These are phyloP conservation scores for Phytophthora boehmeriae DNA, from an alignment of 352 stramenopile genomes.

Conservation along the genomic window DNA sequence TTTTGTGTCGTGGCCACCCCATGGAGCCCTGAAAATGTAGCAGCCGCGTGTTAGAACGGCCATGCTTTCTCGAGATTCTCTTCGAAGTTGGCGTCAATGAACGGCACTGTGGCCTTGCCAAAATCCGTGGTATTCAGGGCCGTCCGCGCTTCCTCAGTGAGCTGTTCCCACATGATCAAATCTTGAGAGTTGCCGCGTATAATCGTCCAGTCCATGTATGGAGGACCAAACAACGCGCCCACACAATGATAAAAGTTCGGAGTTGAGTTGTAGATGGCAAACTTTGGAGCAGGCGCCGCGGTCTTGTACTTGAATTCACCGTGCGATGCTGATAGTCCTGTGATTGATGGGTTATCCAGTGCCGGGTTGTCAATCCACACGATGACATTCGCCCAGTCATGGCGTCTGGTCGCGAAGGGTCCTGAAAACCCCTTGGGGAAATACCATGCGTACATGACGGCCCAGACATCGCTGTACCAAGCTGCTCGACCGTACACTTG, in stretches of 20 bases:
- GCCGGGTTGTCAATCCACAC: conserved; percentile 21
- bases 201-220: background rate
- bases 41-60: no score
- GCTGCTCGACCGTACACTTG: conserved; percentile 20
- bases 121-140: no score
- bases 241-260: conserved; percentile 7
- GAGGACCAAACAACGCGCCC: background rate
- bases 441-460: conserved; percentile 23
- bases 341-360: background rate
- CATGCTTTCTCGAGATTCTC: no score
- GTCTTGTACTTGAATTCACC: conserved; percentile 7
- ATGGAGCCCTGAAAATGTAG: no score
- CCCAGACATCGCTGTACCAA: conserved; percentile 15
- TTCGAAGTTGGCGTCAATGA: no score
- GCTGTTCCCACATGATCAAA: conserved; percentile 25
- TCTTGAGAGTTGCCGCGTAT: conserved; percentile 4
- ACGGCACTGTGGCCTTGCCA: no score
- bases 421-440: conserved; percentile 19
- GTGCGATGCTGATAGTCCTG: conserved; percentile 8
- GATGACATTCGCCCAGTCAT: conserved; percentile 20
- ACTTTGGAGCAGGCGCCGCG: conserved; percentile 1
- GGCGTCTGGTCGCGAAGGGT: conserved; percentile 6
- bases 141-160: no score
- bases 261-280: conserved; percentile 9
- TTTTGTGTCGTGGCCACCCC: no score